Evolutionary conservation across 1,284 basidiomycete species (phyloP), one percentile per base, ranked within the genome.

Genomic region (Tremellales sp.): DNA sequence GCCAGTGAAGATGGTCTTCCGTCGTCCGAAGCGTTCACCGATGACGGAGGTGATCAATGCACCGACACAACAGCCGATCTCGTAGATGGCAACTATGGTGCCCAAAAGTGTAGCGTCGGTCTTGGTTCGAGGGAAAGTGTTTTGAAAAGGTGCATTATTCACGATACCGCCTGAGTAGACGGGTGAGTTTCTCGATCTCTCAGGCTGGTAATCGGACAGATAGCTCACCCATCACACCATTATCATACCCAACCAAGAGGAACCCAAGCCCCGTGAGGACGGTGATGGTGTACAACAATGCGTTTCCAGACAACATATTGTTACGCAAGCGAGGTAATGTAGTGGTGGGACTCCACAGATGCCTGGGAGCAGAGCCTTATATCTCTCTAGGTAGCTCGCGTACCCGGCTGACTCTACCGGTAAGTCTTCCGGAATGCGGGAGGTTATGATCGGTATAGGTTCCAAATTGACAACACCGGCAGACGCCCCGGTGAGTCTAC

Each of bases 21-120:
- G 52, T 37, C 68, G 53, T 19, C 68, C 66, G 5, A 70, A 44
- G 8, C 36, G 36, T 34, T 69, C 64, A 6, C 68, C 68, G n/a
- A 69, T 48, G 7, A 58, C 48, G 14, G 64, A 57, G 10, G 58
- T 56, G 13, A 63, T 46, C 21, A 68, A 34, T 5, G 66, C 45
- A 10, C 67, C 68, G 6, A 57, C 50, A 41, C 52, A 63, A 38
- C 60, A 62, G 7, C 68, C 68, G 40, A 68, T 58, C 43, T 70
- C 65, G 48, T 66, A 68, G 33, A 66, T 67, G 36, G 63, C 61
- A 28, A 70, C 63, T 43, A 70, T 66, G 2, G 61, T 65, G 5
- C 60, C 61, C 3, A 65, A 43, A 0, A 62, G 51, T 9, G 41
- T 44, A 12, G 51, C 29, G 9, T 45, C 42, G 4, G 62, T 57